phyloP scores from a whole-genome alignment of 306 rosid species.

The Inga leiocalycina region DNA sequence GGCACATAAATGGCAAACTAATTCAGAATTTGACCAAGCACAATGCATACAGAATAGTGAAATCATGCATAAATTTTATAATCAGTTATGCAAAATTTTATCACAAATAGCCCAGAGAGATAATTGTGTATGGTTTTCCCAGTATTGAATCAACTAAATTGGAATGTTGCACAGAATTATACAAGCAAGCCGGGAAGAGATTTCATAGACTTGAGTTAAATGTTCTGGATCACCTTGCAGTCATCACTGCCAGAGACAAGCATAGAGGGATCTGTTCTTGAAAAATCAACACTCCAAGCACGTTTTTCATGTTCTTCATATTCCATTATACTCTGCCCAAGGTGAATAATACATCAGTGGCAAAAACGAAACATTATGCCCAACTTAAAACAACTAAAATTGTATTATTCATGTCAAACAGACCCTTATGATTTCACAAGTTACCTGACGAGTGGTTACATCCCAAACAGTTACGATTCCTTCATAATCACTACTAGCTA shows the following conservation, averaged over 20 bases:
- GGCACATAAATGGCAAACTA: constrained; percentile 16
- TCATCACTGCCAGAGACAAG: constrained; percentile 98
- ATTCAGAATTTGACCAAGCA: neutral
- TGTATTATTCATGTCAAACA: constrained; percentile 23
- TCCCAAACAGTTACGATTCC: constrained; percentile 99
- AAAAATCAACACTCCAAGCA: constrained; percentile 99
- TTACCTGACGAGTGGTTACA: constrained; percentile 89
- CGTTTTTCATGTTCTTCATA: constrained; percentile 99
- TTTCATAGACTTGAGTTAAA: constrained; percentile 21
- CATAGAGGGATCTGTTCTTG: constrained; percentile 92
- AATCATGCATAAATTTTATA: constrained; percentile 4
- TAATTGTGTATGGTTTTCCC: neutral
- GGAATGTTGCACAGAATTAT: constrained; percentile 10
- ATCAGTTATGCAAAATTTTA: neutral
- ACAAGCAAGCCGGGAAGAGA: constrained; percentile 10
- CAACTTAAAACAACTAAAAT: constrained; percentile 13
- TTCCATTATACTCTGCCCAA: constrained; percentile 87
- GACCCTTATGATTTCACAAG: constrained; percentile 22
- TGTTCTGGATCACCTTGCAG: constrained; percentile 70
- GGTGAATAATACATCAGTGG: constrained; percentile 24
- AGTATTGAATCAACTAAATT: neutral
- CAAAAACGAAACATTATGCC: constrained; percentile 7
- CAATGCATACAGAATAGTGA: neutral
- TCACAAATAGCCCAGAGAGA: constrained; percentile 16
- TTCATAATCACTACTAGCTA: constrained; percentile 98